These are phyloP conservation scores for Sarocladium kiliense DNA, from an alignment of 2,329 filamentous ascomycete genomes.

Conservation along the genomic window DNA sequence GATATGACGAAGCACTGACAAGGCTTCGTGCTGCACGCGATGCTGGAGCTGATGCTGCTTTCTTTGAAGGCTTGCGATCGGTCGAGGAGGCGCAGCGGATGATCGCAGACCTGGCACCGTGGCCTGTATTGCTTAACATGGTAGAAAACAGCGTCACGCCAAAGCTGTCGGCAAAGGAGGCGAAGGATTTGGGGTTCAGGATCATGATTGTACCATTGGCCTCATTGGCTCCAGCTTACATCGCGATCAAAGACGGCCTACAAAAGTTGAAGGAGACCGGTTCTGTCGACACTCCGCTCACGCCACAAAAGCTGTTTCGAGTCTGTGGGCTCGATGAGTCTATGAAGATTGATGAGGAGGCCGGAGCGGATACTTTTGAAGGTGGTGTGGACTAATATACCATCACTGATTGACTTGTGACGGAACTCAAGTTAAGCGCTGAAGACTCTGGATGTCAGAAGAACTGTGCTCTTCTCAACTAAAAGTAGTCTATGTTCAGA, in stretches of 20 bases:
- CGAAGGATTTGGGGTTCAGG: conserved; percentile 49
- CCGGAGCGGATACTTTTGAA: conserved; percentile 1
- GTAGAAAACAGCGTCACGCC: conserved; percentile 53
- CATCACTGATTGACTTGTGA: too few relatives aligned
- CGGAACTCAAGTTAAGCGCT: too few relatives aligned
- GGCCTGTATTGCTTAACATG: conserved; percentile 51
- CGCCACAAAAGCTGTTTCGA: conserved; percentile 42
- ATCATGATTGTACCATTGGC: conserved; percentile 54
- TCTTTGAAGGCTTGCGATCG: conserved; percentile 53
- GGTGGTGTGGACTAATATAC: neutral
- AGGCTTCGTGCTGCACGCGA: conserved; percentile 45
- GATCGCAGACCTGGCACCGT: conserved; percentile 41
- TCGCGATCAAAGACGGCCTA: conserved; percentile 33
- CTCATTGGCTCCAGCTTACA: conserved; percentile 41
- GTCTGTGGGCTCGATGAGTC: conserved; percentile 45
- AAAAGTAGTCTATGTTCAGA: too few relatives aligned
- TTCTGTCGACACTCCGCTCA: conserved; percentile 32
- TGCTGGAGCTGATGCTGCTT: conserved; percentile 53
- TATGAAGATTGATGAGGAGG: conserved; percentile 38
- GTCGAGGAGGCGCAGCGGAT: conserved; percentile 42
- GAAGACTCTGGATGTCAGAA: too few relatives aligned
- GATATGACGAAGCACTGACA: conserved; percentile 50
- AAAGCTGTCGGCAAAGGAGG: conserved; percentile 45
- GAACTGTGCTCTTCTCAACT: too few relatives aligned
- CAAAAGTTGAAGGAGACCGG: conserved; percentile 31